Evolutionary conservation across 2,329 filamentous ascomycete species (phyloP).

Genomic region (Phoma sp.): DNA sequence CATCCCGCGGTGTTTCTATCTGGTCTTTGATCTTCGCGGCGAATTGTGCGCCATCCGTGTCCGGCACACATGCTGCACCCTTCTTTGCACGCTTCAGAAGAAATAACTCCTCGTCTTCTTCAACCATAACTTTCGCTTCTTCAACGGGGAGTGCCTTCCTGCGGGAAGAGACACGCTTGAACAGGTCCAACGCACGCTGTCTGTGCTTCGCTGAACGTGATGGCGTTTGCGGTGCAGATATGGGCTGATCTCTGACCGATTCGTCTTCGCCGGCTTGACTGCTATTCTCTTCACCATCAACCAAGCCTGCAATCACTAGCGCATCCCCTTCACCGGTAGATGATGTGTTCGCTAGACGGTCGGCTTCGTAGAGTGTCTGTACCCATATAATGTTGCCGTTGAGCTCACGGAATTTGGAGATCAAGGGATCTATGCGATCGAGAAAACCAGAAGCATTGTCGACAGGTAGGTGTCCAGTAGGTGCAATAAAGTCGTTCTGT

Average conservation of each 20-base stretch:
- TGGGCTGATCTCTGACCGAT: slow-evolving; percentile 29
- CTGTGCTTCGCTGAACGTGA: slow-evolving; percentile 45
- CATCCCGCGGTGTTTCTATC: slow-evolving; percentile 58
- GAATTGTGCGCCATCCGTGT: slow-evolving; percentile 57
- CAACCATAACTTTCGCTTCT: slow-evolving; percentile 33
- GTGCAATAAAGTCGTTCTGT: slow-evolving; percentile 84
- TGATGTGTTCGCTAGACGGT: slow-evolving; percentile 61
- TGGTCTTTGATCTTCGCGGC: slow-evolving; percentile 56
- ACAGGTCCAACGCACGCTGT: slow-evolving; percentile 44
- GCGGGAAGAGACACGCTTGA: slow-evolving; percentile 45
- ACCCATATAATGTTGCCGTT: slow-evolving; percentile 83
- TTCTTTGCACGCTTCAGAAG: slow-evolving; percentile 47
- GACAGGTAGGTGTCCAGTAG: slow-evolving; percentile 71
- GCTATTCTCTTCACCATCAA: slow-evolving; percentile 43
- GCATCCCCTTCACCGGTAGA: slow-evolving; percentile 55
- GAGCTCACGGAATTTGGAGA: slow-evolving; percentile 71
- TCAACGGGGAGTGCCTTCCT: slow-evolving; percentile 36
- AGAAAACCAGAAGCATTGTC: slow-evolving; percentile 69
- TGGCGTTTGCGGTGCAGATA: slow-evolving; percentile 31
- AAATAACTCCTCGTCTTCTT: slow-evolving; percentile 56
- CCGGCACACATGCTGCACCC: slow-evolving; percentile 51
- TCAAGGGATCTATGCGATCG: slow-evolving; percentile 68
- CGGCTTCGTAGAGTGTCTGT: slow-evolving; percentile 72
- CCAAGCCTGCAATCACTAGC: slow-evolving; percentile 49
- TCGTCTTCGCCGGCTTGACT: slow-evolving; percentile 45